These are phyloP conservation scores for Leccinum angustisporum DNA, from an alignment of 1,284 basidiomycete genomes.

Conservation along the genomic window DNA sequence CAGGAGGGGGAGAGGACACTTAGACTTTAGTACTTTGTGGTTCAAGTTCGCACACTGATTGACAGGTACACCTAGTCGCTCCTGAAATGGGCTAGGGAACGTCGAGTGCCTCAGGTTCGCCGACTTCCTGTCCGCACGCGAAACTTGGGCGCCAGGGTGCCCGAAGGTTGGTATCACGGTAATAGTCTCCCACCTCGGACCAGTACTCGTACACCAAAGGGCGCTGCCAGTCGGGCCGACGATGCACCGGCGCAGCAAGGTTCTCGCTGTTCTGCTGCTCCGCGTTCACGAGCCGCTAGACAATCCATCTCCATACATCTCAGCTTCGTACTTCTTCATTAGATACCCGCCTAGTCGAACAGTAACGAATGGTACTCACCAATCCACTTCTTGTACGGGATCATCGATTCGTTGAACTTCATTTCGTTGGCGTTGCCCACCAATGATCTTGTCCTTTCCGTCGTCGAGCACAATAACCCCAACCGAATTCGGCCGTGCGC, in stretches of 20 bases:
- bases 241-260: not conserved
- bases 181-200: conserved; percentile 78
- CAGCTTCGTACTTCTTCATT: not conserved
- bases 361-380: conserved; percentile 54
- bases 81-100: conserved; percentile 60
- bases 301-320: not conserved
- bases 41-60: conserved; percentile 33
- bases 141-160: conserved; percentile 49
- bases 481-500: not conserved
- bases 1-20: not conserved
- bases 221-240: conserved; percentile 39
- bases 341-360: not conserved
- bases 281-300: not conserved
- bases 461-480: conserved; percentile 62
- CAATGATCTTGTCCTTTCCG: conserved; percentile 92
- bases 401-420: conserved; percentile 97
- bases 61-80: conserved; percentile 57
- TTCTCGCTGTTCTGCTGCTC: conserved; percentile 10
- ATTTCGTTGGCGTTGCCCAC: conserved; percentile 85
- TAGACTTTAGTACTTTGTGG: not conserved
- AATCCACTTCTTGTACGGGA: conserved; percentile 96
- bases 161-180: conserved; percentile 76
- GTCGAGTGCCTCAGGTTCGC: conserved; percentile 58
- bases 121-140: conserved; percentile 45
- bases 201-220: conserved; percentile 67